Base-by-base conservation (phyloP, 208 protist species). In the Trypanosoma boissoni region DNA sequence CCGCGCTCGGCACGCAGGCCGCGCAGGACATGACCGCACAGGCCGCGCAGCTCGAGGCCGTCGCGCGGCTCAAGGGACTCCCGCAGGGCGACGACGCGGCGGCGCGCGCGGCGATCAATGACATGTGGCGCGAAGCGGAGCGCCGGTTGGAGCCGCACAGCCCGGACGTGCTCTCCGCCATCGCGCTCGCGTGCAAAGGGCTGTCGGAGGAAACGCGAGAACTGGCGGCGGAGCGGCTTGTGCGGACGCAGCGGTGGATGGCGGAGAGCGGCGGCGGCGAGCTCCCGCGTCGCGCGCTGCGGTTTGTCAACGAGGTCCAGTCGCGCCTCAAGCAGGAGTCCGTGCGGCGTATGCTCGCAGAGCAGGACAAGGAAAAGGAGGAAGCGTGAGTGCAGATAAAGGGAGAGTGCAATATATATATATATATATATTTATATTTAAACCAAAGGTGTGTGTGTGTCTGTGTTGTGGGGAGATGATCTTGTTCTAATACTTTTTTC, bases 101-200 rank as follows among this genome's bases (percentile, higher is more conserved):
- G 5, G 74, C 81, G 16, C 20, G 37, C 0, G 28, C 55, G 10
- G 55, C 78, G 2, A 34, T 80, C 7, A 68, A 94, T 14, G 64
- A 69, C 12, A 52, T 94, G 52, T 94, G 87, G 84, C 29, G 52
- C 16, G 81, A 80, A 0, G 42, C 50, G 5, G 24, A 50, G 3
- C 61, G 69, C 52, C 74, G 52, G 54, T 81, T 91, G 20, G 51
- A 44, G 18, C 87, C 87, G 12, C 69, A 69, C 39, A 94, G 88
- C 54, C 61, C 73, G 9, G 88, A 94, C 45, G 88, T 94, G 31
- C 75, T 94, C 1, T 92, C 84, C 1, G 74, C 76, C 9, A 76
- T 94, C 29, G 88, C 82, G 0, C 72, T 80, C 0, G 71, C 82
- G 4, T 60, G 68, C 2, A 50, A 53, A 0, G 68, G 53, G 20